Evolutionary conservation across 129 eudicot species (phyloP).

Genomic region (Scalesia atractyloides): DNA sequence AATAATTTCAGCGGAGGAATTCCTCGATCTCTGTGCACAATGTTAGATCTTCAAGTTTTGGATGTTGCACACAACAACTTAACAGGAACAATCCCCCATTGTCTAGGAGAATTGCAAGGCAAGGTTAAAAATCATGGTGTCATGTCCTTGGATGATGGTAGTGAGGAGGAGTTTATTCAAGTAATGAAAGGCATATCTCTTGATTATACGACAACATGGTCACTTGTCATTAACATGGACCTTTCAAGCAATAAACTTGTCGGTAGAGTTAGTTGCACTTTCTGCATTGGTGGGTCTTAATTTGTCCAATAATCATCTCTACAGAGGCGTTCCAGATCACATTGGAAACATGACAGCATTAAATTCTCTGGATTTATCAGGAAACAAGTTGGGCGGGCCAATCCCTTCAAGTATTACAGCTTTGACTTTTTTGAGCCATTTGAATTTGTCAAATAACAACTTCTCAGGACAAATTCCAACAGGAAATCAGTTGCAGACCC

Average conservation of each 20-base stretch:
- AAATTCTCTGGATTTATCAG: slow-evolving; percentile 21
- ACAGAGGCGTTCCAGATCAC: not conserved
- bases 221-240: not conserved
- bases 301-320: slow-evolving; percentile 1
- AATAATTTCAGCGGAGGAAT: slow-evolving; percentile 16
- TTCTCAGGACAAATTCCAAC: not conserved
- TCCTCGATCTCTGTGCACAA: slow-evolving; percentile 12
- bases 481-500: not conserved
- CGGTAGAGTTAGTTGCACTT: not conserved
- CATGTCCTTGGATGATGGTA: no score
- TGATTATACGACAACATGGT: not conserved
- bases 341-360: not conserved
- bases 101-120: slow-evolving; percentile 11
- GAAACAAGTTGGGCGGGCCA: slow-evolving; percentile 17
- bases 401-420: not conserved
- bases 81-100: slow-evolving; percentile 8
- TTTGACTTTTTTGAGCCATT: slow-evolving; percentile 12
- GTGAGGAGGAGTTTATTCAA: not conserved
- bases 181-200: not conserved
- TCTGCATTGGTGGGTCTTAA: not conserved
- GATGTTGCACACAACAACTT: slow-evolving; percentile 21
- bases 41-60: not conserved
- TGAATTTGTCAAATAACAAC: slow-evolving; percentile 5
- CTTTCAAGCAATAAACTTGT: not conserved
- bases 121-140: not conserved